Percentiles rank a stretch among this genome's conserved stretches.
phyloP scores from a whole-genome alignment of 768 basidiomycete genomes.

The Boletus rubroflammeus region DNA sequence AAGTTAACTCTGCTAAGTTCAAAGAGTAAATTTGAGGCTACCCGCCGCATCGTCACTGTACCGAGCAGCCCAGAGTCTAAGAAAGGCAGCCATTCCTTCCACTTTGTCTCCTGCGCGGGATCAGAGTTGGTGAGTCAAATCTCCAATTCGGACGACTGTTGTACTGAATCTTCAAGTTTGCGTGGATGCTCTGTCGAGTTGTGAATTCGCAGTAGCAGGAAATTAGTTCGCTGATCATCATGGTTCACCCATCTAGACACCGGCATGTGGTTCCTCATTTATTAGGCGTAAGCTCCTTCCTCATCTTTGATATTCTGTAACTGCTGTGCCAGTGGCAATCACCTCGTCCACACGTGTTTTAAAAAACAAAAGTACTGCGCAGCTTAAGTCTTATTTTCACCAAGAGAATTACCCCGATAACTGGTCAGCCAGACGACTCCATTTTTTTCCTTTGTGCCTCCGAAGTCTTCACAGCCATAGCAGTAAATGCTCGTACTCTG shows the following conservation, averaged over 20 bases:
- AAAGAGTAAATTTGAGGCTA: background rate
- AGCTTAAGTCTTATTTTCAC: no score
- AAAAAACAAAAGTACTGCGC: no score
- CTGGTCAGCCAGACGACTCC: background rate
- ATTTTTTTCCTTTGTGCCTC: background rate
- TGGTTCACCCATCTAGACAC: background rate
- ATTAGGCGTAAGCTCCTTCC: background rate
- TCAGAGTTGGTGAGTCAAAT: background rate
- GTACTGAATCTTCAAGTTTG: background rate
- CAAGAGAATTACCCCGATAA: no score
- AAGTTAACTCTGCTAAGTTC: background rate
- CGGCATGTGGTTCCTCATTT: background rate
- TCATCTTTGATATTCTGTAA: background rate
- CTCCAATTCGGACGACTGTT: background rate
- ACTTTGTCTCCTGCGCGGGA: background rate
- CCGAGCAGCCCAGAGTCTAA: no score
- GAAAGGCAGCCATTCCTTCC: no score
- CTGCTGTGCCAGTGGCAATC: background rate
- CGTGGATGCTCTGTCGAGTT: background rate
- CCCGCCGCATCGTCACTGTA: no score
- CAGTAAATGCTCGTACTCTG: background rate
- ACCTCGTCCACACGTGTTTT: no score
- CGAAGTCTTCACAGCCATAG: background rate
- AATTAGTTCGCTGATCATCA: background rate
- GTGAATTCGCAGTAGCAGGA: background rate